A percentile compares a stretch with the other conserved stretches of the same genome.
phyloP scores from a whole-genome alignment of 306 rosid species.

The Echinosophora koreensis region DNA sequence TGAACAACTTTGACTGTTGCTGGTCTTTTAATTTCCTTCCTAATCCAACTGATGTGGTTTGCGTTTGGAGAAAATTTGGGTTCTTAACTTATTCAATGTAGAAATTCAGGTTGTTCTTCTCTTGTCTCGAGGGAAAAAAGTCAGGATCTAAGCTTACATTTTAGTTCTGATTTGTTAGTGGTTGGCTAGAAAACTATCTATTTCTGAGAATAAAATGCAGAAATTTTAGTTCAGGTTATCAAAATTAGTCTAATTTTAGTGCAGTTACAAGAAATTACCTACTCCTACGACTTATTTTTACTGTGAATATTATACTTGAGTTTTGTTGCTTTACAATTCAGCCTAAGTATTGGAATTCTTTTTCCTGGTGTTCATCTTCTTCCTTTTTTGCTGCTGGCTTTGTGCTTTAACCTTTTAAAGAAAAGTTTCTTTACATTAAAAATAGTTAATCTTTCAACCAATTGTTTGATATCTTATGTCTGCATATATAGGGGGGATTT shows the following conservation, averaged over 20 bases:
- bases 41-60: conserved; percentile 28
- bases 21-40: conserved; percentile 42
- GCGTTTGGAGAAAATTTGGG: conserved; percentile 38
- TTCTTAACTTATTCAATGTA: conserved; percentile 27
- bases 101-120: conserved; percentile 42
- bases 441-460: conserved; percentile 10
- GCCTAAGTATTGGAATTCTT: neutral
- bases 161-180: no score
- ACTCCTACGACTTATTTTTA: conserved; percentile 42
- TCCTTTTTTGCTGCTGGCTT: conserved; percentile 8
- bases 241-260: neutral
- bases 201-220: conserved; percentile 38
- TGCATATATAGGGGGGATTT: conserved; percentile 2
- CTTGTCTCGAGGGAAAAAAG: conserved; percentile 16
- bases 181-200: conserved; percentile 36
- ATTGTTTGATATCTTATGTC: neutral
- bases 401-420: conserved; percentile 10
- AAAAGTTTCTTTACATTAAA: conserved; percentile 12
- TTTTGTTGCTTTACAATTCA: conserved; percentile 9
- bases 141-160: conserved; percentile 32
- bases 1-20: conserved; percentile 48
- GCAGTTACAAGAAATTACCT: conserved; percentile 21
- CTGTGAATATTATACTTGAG: neutral
- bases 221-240: conserved; percentile 40
- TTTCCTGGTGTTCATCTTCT: neutral